A percentile compares a stretch with the other conserved stretches of the same genome.
These are phyloP conservation scores for Lathyrus aphaca DNA, from an alignment of 306 rosid species.

Conservation along the genomic window DNA sequence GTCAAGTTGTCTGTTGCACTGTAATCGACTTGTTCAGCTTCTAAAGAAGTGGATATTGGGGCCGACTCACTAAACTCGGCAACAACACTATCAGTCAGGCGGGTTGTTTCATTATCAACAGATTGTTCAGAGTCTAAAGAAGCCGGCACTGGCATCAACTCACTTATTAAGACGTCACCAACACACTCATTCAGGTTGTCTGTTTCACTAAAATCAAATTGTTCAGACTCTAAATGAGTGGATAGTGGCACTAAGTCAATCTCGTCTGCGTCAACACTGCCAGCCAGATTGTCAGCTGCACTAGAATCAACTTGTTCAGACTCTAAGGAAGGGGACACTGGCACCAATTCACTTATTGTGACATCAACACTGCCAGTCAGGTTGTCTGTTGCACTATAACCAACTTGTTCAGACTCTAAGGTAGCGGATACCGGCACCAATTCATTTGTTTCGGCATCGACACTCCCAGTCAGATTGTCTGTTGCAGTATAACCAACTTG, in stretches of 20 bases:
- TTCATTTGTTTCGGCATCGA: not conserved
- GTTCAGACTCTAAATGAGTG: constrained; percentile 28
- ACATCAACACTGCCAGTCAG: constrained; percentile 13
- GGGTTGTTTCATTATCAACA: not conserved
- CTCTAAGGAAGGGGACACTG: constrained; percentile 22
- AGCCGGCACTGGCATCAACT: constrained; percentile 10
- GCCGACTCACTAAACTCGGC: not conserved
- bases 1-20: constrained; percentile 8
- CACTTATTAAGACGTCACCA: constrained; percentile 1
- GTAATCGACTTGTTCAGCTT: not conserved
- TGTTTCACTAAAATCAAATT: not conserved
- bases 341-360: not conserved
- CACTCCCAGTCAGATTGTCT: constrained; percentile 20
- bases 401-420: constrained; percentile 31
- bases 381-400: not conserved
- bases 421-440: constrained; percentile 14
- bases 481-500: not conserved
- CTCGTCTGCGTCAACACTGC: constrained; percentile 12
- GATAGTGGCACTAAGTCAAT: not conserved
- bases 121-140: constrained; percentile 31
- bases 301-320: constrained; percentile 11
- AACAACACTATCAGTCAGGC: not conserved
- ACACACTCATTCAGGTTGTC: not conserved
- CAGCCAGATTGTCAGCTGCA: constrained; percentile 2
- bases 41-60: constrained; percentile 23